phyloP scores from a whole-genome alignment of 2,329 filamentous ascomycete species.

The Fusarium continuum region DNA sequence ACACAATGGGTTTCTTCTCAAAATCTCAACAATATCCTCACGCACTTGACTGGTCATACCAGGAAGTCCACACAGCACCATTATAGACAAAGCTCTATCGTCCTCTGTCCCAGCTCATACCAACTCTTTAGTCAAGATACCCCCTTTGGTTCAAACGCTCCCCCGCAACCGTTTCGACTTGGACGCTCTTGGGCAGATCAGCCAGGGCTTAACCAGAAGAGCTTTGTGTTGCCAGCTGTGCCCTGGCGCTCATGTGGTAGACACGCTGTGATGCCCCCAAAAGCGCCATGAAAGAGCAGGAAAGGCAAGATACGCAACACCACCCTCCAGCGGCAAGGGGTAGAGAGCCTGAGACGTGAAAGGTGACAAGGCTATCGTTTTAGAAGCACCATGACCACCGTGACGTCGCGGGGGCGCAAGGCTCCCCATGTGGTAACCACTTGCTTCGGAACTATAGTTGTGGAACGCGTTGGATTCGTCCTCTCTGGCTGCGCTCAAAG shows the following conservation, averaged over 20 bases:
- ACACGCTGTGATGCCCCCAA: slow-evolving; percentile 49
- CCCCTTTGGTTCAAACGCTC: slow-evolving; percentile 32
- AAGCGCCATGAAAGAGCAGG: slow-evolving; percentile 48
- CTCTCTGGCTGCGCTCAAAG: slow-evolving; percentile 32
- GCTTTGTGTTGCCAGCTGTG: slow-evolving; percentile 12
- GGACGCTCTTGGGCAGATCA: slow-evolving; percentile 24
- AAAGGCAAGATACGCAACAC: slow-evolving; percentile 50
- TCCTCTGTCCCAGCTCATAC: slow-evolving; percentile 10
- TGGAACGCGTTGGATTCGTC: slow-evolving; percentile 32
- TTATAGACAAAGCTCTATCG: slow-evolving; percentile 36
- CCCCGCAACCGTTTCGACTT: slow-evolving; percentile 37
- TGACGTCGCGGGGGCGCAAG: slow-evolving; percentile 15
- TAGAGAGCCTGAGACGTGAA: slow-evolving; percentile 14
- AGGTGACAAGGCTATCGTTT: slow-evolving; percentile 1
- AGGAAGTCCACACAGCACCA: slow-evolving; percentile 45
- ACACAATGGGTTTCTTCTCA: slow-evolving; percentile 15
- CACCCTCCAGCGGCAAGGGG: slow-evolving; percentile 40
- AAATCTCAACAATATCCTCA: slow-evolving; percentile 36
- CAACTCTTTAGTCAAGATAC: slow-evolving; percentile 38
- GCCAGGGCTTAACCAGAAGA: slow-evolving; percentile 43
- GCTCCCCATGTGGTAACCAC: neutral
- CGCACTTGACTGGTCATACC: slow-evolving; percentile 46
- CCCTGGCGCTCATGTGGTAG: slow-evolving; percentile 40
- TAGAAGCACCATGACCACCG: neutral
- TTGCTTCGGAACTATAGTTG: neutral